Conservation (phyloP, 225 moss, liverwort and hornwort genomes). For the Ulota crispa region DNA sequence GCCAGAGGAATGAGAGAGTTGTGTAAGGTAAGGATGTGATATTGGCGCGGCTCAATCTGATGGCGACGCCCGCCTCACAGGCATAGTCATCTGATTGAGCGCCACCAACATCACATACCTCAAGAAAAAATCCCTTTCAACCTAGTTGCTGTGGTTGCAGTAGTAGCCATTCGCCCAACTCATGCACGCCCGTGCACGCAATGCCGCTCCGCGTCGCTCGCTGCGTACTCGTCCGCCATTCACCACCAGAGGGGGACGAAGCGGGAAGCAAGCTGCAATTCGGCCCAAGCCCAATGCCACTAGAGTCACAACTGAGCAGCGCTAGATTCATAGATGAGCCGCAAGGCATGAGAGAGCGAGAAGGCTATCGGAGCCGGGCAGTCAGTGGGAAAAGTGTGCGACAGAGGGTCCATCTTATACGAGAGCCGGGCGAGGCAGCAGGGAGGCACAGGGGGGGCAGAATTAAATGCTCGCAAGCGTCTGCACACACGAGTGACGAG, state of each 20-base stretch:
- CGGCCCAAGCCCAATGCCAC: neutral
- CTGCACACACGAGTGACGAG: conserved; percentile 32
- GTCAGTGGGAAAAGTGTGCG: accelerated
- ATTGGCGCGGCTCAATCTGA: conserved; percentile 98
- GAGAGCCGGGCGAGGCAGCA: neutral
- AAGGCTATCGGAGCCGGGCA: accelerated
- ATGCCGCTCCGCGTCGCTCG: neutral
- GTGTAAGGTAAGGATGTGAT: conserved; percentile 66
- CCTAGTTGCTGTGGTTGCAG: neutral
- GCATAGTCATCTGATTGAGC: conserved; percentile 81
- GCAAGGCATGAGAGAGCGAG: accelerated
- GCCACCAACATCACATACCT: conserved; percentile 87
- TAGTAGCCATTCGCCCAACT: neutral
- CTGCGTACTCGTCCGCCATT: neutral
- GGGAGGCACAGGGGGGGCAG: no score
- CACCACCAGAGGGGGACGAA: neutral
- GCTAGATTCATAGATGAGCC: no score
- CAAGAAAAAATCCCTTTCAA: conserved; percentile 9
- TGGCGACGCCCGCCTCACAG: conserved; percentile 52
- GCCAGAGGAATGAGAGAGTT: neutral
- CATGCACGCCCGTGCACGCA: neutral
- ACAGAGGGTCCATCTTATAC: conserved; percentile 6
- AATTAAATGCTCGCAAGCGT: conserved; percentile 27
- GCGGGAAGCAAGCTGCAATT: neutral
- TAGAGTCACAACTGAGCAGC: neutral